Evolutionary conservation across 78 protist genomes (phyloP).

Genomic region (Dictyostelium firmibasis): DNA sequence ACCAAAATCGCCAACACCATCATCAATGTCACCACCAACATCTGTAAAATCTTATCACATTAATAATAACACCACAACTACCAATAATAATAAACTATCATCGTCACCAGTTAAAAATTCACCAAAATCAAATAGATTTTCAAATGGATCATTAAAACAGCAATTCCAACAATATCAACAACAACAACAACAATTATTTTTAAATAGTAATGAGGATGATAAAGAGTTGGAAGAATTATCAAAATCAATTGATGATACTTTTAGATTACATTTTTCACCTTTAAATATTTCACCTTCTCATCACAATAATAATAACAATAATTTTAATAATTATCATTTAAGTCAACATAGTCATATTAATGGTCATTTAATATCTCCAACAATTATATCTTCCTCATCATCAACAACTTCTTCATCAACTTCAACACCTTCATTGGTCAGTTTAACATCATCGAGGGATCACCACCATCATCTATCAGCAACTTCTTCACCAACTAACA

Average conservation of each 20-base stretch:
- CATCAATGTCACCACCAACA: not conserved
- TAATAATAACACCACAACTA: not conserved
- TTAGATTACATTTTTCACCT: slow-evolving; percentile 5
- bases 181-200: slow-evolving; percentile 1
- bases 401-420: not conserved
- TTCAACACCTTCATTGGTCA: not conserved
- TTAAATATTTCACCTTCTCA: not conserved
- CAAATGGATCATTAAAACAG: not conserved
- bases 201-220: not conserved
- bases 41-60: not conserved
- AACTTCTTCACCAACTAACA: not conserved
- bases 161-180: slow-evolving; percentile 11
- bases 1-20: not conserved
- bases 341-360: not conserved
- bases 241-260: not conserved
- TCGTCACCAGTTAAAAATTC: not conserved
- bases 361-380: slow-evolving; percentile 6
- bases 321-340: not conserved
- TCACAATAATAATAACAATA: not conserved
- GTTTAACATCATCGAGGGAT: not conserved
- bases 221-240: slow-evolving; percentile 18
- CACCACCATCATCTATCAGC: not conserved
- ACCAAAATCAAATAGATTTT: slow-evolving; percentile 1
- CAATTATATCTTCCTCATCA: not conserved
- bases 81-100: not conserved